Conservation (phyloP, 2,329 filamentous ascomycete species). For the Pestalotiopsis sp. region DNA sequence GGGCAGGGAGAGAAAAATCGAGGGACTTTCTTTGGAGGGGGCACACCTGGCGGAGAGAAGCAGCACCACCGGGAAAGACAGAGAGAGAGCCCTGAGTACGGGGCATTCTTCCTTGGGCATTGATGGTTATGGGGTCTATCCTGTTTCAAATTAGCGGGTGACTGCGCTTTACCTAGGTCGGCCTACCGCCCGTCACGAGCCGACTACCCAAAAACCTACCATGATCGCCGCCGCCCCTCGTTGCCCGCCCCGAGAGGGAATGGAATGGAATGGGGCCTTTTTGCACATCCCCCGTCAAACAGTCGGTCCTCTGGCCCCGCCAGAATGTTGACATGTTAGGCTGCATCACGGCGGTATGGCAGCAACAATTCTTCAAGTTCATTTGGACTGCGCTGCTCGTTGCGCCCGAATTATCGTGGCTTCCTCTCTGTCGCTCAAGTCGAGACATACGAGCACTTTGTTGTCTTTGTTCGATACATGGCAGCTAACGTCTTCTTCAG, state of each 20-base stretch:
- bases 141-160: constrained; percentile 34
- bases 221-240: constrained; percentile 10
- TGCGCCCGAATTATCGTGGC: neutral
- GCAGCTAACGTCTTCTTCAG: neutral
- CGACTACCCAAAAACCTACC: constrained; percentile 20
- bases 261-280: neutral
- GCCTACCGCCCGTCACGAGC: constrained; percentile 27
- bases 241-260: neutral
- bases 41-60: neutral
- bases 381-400: neutral
- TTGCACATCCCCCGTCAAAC: neutral
- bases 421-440: neutral
- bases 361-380: no score
- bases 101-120: constrained; percentile 25
- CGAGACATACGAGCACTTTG: neutral
- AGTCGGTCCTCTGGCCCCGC: neutral
- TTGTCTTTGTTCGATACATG: neutral
- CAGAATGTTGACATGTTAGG: neutral
- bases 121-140: constrained; percentile 28
- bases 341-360: neutral
- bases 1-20: neutral
- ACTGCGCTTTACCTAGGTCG: constrained; percentile 25
- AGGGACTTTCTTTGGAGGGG: neutral
- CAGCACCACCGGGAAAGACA: neutral
- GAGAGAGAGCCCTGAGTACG: constrained; percentile 7